These are phyloP conservation scores for Colletotrichum sp. DNA, from an alignment of 2,329 filamentous ascomycete species.

Conservation along the genomic window DNA sequence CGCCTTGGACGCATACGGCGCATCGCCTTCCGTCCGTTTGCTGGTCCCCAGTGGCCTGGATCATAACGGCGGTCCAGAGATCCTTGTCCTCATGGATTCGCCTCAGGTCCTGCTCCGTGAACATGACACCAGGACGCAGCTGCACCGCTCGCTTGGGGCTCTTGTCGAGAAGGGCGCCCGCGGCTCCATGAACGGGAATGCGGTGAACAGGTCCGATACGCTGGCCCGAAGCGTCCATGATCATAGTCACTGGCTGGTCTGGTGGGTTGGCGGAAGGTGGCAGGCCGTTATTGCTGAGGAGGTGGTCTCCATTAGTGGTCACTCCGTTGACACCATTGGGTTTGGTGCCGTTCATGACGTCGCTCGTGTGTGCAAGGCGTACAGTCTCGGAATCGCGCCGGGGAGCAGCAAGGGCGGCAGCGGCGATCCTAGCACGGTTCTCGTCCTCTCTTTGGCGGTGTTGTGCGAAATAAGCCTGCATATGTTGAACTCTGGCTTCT, in stretches of 20 bases:
- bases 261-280: background rate
- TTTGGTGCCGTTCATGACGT: background rate
- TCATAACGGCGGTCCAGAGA: conserved; percentile 54
- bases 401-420: background rate
- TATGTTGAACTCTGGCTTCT: background rate
- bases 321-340: background rate
- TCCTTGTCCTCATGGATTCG: background rate
- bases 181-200: conserved; percentile 22
- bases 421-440: conserved; percentile 1
- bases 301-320: background rate
- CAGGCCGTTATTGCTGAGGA: background rate
- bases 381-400: background rate
- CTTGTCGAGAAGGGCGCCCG: background rate
- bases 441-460: background rate
- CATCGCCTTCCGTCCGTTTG: conserved; percentile 40
- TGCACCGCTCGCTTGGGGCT: conserved; percentile 5
- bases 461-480: background rate
- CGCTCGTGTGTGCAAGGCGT: background rate
- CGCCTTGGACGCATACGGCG: conserved; percentile 43
- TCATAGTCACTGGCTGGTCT: conserved; percentile 6
- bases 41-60: conserved; percentile 52
- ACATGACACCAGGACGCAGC: background rate
- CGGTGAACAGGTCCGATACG: conserved; percentile 41
- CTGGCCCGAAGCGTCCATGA: conserved; percentile 41
- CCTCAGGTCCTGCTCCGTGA: background rate